A percentile compares a stretch with the other conserved stretches of the same genome.
Evolutionary conservation across 352 stramenopile species (phyloP).

Genomic region (Pythium phragmitis): DNA sequence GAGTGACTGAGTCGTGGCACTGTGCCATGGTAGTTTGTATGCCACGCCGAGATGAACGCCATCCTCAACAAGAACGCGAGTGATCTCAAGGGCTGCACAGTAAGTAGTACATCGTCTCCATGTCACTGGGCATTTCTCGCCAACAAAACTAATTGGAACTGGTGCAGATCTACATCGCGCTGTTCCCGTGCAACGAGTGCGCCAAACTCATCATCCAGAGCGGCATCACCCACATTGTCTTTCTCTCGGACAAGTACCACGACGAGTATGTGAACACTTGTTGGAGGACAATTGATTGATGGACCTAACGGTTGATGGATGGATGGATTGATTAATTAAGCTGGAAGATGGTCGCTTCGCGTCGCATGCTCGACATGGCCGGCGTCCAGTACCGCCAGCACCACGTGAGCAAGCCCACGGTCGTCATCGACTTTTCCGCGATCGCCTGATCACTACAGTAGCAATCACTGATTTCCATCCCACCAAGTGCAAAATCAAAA

Average conservation of each 20-base stretch:
- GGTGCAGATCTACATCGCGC: conserved; percentile 93
- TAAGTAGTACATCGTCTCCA: conserved; percentile 23
- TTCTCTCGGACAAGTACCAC: conserved; percentile 96
- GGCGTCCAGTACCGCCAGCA: conserved; percentile 65
- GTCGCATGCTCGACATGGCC: conserved; percentile 88
- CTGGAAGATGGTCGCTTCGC: conserved; percentile 87
- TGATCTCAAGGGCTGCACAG: conserved; percentile 90
- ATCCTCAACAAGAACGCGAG: conserved; percentile 98
- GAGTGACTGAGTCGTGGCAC: background rate
- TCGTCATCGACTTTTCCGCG: conserved; percentile 66
- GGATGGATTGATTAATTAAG: conserved; percentile 2
- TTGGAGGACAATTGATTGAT: background rate
- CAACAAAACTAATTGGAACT: too few relatives aligned
- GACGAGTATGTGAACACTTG: conserved; percentile 52
- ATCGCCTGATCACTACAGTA: conserved; percentile 7
- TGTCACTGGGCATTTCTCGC: too few relatives aligned
- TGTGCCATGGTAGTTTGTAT: conserved; percentile 88
- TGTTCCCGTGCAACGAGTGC: conserved; percentile 99
- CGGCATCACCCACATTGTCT: conserved; percentile 95
- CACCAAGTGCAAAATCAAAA: background rate
- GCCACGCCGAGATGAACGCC: conserved; percentile 98
- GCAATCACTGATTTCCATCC: background rate
- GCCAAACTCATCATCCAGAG: conserved; percentile 98
- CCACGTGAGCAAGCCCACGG: conserved; percentile 44
- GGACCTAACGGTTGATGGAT: background rate